These are phyloP conservation scores for Biscogniauxia marginata DNA, from an alignment of 2,329 filamentous ascomycete species.

Conservation along the genomic window DNA sequence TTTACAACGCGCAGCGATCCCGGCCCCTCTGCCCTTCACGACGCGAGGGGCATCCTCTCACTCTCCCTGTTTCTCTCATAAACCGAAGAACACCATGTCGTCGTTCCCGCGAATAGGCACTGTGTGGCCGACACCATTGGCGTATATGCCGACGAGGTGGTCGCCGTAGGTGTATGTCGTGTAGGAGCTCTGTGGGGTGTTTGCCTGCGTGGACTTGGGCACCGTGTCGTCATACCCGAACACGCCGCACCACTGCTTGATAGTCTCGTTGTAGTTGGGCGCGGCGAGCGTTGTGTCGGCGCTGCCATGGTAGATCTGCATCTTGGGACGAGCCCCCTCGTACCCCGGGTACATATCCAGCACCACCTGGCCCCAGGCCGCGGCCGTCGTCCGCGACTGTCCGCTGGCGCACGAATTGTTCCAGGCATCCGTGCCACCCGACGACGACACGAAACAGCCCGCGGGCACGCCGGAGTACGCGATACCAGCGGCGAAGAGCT, in stretches of 20 bases:
- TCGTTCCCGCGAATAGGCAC: constrained; percentile 12
- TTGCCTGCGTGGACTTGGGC: background rate
- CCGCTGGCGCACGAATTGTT: constrained; percentile 33
- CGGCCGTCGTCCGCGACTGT: constrained; percentile 37
- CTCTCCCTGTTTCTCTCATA: background rate
- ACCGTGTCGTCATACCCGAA: constrained; percentile 25
- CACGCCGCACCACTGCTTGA: constrained; percentile 38
- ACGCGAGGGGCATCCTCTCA: no score
- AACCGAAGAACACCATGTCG: constrained; percentile 15
- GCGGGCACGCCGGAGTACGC: constrained; percentile 44
- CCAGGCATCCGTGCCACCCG: constrained; percentile 21
- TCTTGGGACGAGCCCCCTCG: constrained; percentile 27
- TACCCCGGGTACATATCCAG: constrained; percentile 36
- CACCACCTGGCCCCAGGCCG: constrained; percentile 49
- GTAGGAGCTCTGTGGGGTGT: constrained; percentile 7
- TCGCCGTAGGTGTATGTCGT: constrained; percentile 14
- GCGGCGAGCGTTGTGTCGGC: constrained; percentile 12
- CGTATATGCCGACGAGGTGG: constrained; percentile 10
- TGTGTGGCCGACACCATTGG: constrained; percentile 9
- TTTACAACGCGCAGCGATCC: no score
- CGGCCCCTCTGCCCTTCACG: no score
- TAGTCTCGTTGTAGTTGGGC: constrained; percentile 18
- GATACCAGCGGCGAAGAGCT: constrained; percentile 43
- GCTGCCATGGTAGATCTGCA: constrained; percentile 29
- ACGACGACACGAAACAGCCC: constrained; percentile 37